phyloP scores from a whole-genome alignment of 2,329 filamentous ascomycete species.

The Chaetomium sp. region DNA sequence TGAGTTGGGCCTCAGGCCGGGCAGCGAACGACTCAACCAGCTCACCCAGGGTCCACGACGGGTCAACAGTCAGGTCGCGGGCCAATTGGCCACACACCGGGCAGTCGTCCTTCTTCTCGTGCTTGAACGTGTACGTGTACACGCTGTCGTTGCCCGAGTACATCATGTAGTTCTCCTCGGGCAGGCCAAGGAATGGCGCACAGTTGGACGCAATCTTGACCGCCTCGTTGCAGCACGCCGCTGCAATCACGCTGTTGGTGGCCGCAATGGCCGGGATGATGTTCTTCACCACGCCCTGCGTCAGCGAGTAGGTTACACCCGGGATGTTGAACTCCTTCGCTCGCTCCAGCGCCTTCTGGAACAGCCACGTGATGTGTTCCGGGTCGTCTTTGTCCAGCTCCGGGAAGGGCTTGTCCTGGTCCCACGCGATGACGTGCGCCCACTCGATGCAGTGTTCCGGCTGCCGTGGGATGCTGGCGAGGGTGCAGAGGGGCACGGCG shows the following conservation, averaged over 20 bases:
- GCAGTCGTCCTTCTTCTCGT: constrained; percentile 90
- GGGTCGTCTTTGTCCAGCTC: constrained; percentile 91
- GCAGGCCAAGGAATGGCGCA: constrained; percentile 69
- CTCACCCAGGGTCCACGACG: constrained; percentile 67
- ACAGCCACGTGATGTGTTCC: constrained; percentile 96
- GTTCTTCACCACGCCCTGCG: constrained; percentile 97
- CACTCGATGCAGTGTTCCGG: constrained; percentile 98
- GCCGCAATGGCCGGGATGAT: constrained; percentile 98
- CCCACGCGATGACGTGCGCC: constrained; percentile 98
- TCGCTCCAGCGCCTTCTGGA: constrained; percentile 71
- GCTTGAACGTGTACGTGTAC: constrained; percentile 96
- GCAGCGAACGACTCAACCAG: constrained; percentile 79
- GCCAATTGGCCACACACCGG: constrained; percentile 85
- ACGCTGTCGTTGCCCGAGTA: constrained; percentile 94
- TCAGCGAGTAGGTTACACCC: constrained; percentile 91
- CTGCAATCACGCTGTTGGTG: constrained; percentile 94
- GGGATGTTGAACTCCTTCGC: constrained; percentile 83
- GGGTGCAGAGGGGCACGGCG: constrained; percentile 92
- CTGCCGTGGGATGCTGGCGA: constrained; percentile 92
- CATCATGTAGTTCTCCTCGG: constrained; percentile 83
- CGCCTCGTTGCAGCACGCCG: constrained; percentile 92
- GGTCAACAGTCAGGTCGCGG: constrained; percentile 60
- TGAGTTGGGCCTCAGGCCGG: constrained; percentile 83
- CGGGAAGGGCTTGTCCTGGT: constrained; percentile 74
- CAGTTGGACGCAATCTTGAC: constrained; percentile 84